Evolutionary conservation across 2,329 filamentous ascomycete species (phyloP).

Genomic region (Rhexocercosporidium sp.): DNA sequence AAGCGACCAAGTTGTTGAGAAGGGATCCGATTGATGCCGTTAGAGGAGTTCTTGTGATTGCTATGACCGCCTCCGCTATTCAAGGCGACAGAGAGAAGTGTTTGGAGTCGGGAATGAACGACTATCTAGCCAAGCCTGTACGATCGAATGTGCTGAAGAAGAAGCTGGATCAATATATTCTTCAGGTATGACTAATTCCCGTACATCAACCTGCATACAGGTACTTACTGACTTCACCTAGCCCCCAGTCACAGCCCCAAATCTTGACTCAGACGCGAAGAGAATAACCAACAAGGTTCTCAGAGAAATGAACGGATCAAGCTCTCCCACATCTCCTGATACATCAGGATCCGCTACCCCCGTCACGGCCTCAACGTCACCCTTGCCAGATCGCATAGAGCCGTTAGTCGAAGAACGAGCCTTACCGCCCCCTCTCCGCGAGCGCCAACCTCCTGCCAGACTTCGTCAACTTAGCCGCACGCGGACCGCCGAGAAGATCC

Average conservation of each 20-base stretch:
- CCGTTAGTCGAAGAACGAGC: not conserved
- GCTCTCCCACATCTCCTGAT: not conserved
- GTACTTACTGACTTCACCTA: slow-evolving; percentile 18
- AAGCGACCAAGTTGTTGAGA: slow-evolving; percentile 84
- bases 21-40: slow-evolving; percentile 78
- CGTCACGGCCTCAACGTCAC: slow-evolving; percentile 9
- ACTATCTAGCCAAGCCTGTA: slow-evolving; percentile 96
- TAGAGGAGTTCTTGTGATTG: slow-evolving; percentile 86
- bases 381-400: not conserved
- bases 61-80: slow-evolving; percentile 96
- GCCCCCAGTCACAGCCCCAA: slow-evolving; percentile 32
- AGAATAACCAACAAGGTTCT: slow-evolving; percentile 34
- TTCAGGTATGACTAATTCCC: slow-evolving; percentile 32
- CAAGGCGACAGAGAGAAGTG: slow-evolving; percentile 95
- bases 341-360: slow-evolving; percentile 16
- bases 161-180: slow-evolving; percentile 75
- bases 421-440: not conserved
- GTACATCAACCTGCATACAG: not conserved
- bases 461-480: not conserved
- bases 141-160: slow-evolving; percentile 83
- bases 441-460: not conserved
- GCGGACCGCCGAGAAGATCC: not conserved
- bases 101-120: slow-evolving; percentile 95
- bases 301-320: slow-evolving; percentile 23
- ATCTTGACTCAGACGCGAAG: slow-evolving; percentile 36